These are phyloP conservation scores for Leptodontidium sp. DNA, from an alignment of 2,329 filamentous ascomycete genomes.

Conservation along the genomic window DNA sequence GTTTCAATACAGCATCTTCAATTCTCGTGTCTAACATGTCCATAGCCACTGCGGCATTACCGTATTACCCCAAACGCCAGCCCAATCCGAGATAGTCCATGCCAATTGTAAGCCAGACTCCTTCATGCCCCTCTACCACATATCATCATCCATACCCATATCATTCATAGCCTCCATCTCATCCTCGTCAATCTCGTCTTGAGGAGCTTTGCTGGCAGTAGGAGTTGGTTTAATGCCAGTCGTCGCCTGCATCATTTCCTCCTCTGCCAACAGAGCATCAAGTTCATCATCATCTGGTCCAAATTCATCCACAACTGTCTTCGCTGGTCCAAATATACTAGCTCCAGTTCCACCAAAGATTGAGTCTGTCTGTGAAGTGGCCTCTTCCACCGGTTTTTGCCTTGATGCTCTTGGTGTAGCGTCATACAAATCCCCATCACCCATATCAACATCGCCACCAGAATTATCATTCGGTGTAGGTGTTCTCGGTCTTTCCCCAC, in stretches of 20 bases:
- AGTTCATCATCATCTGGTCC: constrained; percentile 44
- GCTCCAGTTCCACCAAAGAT: constrained; percentile 35
- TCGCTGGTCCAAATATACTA: constrained; percentile 42
- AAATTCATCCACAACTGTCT: constrained; percentile 37
- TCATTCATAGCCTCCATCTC: constrained; percentile 69
- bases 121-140: constrained; percentile 26
- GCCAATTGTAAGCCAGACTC: constrained; percentile 19
- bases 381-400: constrained; percentile 36
- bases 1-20: background rate
- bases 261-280: constrained; percentile 41
- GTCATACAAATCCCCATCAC: constrained; percentile 56
- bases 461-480: constrained; percentile 53
- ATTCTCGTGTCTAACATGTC: background rate
- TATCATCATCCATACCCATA: constrained; percentile 54
- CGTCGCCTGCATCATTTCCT: constrained; percentile 41
- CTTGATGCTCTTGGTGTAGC: constrained; percentile 55
- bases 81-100: background rate
- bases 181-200: constrained; percentile 55
- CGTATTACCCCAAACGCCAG: background rate
- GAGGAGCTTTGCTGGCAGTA: constrained; percentile 25
- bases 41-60: background rate
- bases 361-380: constrained; percentile 36
- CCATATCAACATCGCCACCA: constrained; percentile 25
- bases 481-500: constrained; percentile 44
- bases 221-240: constrained; percentile 33